Evolutionary conservation across 345 rosid genomes (phyloP).

Genomic region (Reutealis trisperma): DNA sequence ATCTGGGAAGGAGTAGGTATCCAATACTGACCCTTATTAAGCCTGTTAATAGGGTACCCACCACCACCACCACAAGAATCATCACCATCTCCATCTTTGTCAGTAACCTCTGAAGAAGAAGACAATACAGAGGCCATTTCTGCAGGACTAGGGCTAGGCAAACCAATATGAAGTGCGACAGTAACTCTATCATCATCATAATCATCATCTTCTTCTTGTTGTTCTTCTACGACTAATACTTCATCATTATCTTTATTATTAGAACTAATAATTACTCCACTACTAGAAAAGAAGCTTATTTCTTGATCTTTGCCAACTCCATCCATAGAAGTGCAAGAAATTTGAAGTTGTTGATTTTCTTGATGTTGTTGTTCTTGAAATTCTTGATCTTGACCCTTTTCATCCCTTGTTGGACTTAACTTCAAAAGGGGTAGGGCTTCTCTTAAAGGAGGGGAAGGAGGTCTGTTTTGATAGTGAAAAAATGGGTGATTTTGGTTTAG

Average conservation of each 20-base stretch:
- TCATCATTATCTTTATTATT: not conserved
- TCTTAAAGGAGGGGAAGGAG: conserved; percentile 83
- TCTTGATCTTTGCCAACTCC: conserved; percentile 29
- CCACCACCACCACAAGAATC: conserved; percentile 21
- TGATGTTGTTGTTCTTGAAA: conserved; percentile 24
- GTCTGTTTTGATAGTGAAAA: conserved; percentile 39
- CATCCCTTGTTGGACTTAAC: conserved; percentile 61
- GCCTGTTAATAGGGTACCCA: conserved; percentile 59
- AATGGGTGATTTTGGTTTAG: conserved; percentile 20
- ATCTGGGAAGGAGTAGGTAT: conserved; percentile 98
- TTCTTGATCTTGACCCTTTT: conserved; percentile 27
- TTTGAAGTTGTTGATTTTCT: conserved; percentile 21
- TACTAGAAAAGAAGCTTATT: conserved; percentile 2
- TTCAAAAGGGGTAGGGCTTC: conserved; percentile 83
- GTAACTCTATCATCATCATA: conserved; percentile 56
- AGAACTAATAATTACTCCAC: not conserved
- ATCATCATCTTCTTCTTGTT: conserved; percentile 23
- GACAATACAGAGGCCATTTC: conserved; percentile 70
- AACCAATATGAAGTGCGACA: conserved; percentile 92
- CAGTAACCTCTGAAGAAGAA: conserved; percentile 43
- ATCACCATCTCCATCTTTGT: conserved; percentile 43
- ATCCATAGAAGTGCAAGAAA: conserved; percentile 41
- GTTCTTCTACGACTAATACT: not conserved
- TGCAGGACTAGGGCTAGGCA: conserved; percentile 83
- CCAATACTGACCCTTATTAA: conserved; percentile 95